Evolutionary conservation across 805 yeast genomes (phyloP), one percentile per base, ranked within the genome.

Genomic region (Candida boleticola): DNA sequence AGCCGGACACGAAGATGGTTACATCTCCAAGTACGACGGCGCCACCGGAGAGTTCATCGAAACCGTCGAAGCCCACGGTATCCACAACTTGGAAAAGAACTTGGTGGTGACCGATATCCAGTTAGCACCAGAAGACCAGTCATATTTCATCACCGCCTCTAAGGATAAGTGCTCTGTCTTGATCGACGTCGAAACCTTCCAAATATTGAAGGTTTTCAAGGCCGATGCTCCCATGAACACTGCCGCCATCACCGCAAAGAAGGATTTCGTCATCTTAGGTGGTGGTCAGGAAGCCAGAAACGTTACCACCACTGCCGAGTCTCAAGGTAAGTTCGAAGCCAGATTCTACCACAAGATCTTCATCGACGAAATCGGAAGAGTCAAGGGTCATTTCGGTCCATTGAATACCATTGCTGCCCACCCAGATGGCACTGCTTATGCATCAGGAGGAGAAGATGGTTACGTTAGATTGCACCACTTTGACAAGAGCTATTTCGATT

Each of bases 211-310:
- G 68, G 80, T 79, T 17, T 93, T 75, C 66, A 79, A 76, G 53
- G 83, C 96, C 4, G 97, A 89, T 62, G 89, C 95, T 40, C 97
- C 98, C 44, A 77, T 93, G 76, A 93, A 93, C 74, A 80, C 96
- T 29, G 98, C 98, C 16, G 84, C 95, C 51, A 85, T 93, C 53
- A 90, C 99, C 13, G 95, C 98, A 20, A 74, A 82, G 44, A 93
- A 93, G 71, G 92, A 93, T 60, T 92, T 83, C 61, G 85, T 93
- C 48, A 83, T 93, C 38, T 75, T 93, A 48, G 99, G 98, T 41
- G 99, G 99, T 72, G 99, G 99, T 82, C 98, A 93, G 74, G 98
- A 89, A 57, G 98, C 99, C 31, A 82, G 89, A 67, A 95, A 90
- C 64, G 99, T 93, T 60, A 93, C 99, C 33, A 93, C 98, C n/a